Evolutionary conservation across 495 filamentous ascomycete species (phyloP), one percentile per base, ranked within the genome.

Genomic region (Mytilinidion resinicola): DNA sequence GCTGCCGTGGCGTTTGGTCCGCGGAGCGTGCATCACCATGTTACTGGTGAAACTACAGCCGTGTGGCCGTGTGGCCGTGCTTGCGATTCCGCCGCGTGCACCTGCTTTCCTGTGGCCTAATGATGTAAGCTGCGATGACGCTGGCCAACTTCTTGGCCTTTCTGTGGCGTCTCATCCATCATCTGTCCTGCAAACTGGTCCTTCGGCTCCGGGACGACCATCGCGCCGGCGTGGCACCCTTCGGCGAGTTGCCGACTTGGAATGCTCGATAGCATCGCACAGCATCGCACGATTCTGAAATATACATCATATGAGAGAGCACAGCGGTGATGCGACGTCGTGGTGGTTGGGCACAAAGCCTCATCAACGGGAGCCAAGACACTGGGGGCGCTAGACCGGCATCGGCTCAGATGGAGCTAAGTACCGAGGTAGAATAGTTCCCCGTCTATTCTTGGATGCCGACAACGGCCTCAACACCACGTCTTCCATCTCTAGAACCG

Each of bases 81-180:
- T 49, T 19, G 46, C 14, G 33, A 8, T 2, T 2, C 14, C 25
- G 46, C 17, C 46, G 15, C 46, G 46, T 30, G 17, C 46, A 49
- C 15, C 33, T 49, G 17, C 17, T 25, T 25, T 25, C 11, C 30
- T 34, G 41, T 42, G 4, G 21, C 17, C 21, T 8, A 8, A 14
- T 41, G 42, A 35, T 44, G 42, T 53, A 53, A 53, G 37, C 50
- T 15, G 21, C 14, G 12, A 44, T 50, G 53, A 10, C 19, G 36
- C 14, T 15, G 35, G 53, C 38, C 53, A 43, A 53, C 17, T 9
- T 34, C 14, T 36, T 19, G 19, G 19, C 33, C 14, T 25, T 25
- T 49, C 30, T n/a, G 11, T 9, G 21, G 9, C n/a, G 1, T 51
- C 14, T 19, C 11, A 21, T 21, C 48, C 15, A n/a, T 34, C 10